Evolutionary conservation across 1,284 basidiomycete species (phyloP), one percentile per base, ranked within the genome.

Genomic region (Violaceomyces palustris): DNA sequence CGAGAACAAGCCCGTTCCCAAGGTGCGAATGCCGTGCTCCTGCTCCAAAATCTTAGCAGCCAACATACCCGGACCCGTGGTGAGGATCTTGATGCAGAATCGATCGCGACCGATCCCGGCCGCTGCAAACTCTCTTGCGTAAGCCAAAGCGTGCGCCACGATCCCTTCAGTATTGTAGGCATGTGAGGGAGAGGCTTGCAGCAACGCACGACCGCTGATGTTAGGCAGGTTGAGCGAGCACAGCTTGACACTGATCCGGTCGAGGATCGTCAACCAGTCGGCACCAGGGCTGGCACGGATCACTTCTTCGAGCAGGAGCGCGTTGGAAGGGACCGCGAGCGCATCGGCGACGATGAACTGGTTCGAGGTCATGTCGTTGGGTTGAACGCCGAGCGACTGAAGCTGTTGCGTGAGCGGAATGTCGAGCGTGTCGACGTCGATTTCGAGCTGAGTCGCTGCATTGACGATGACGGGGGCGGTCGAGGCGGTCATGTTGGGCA

Each of bases 51-150:
- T 49, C 7, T 19, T 11, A 1, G 71, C 66, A n/a, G 73, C 73
- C 27, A 56, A 58, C 41, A 74, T 65, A 26, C 68, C 72, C 6
- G 71, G 60, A 7, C 66, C 65, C 6, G 73, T 74, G 26, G 63
- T 47, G 25, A 72, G 73, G 34, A 74, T 64, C 54, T 74, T 74
- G 63, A 74, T 69, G 50, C 66, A 69, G 58, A 62, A 72, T 25
- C 66, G 52, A 29, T 72, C 69, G 28, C 58, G 25, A 7, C 35
- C 29, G 31, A 50, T 50, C 1, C 47, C 53, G 14, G 22, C 35
- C 2, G 36, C 38, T 2, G 38, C 45, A 11, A 53, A 53, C 35
- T 53, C 45, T 38, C 34, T 28, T 15, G 38, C 45, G 35, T 53
- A 53, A 5, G 45, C 42, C n/a, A 47, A 35, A 10, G 50, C 50